Evolutionary conservation across 129 eudicot species (phyloP).

Genomic region (Rutidosis leptorrhynchoides): DNA sequence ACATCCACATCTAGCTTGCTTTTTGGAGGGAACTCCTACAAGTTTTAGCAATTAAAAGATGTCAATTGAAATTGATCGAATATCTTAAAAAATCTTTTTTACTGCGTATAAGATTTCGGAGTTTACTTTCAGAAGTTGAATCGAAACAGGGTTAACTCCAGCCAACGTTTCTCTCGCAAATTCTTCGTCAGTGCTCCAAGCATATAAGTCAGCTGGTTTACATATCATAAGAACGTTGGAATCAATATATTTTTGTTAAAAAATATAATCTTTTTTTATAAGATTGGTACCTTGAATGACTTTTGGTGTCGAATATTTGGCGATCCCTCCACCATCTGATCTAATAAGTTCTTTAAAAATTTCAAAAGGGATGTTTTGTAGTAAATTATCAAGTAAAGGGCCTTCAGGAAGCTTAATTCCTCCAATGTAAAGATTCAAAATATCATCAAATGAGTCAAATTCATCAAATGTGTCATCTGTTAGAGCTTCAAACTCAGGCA

Average conservation of each 20-base stretch:
- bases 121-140: slow-evolving; percentile 42
- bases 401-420: slow-evolving; percentile 36
- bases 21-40: slow-evolving; percentile 50
- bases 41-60: background rate
- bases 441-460: slow-evolving; percentile 41
- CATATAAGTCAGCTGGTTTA: slow-evolving; percentile 43
- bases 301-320: slow-evolving; percentile 37
- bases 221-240: background rate
- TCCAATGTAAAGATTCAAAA: slow-evolving; percentile 40
- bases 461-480: slow-evolving; percentile 30
- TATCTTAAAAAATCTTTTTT: too few relatives aligned
- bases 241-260: too few relatives aligned
- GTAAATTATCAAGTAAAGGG: slow-evolving; percentile 13
- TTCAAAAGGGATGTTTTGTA: slow-evolving; percentile 27
- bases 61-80: background rate
- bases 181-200: slow-evolving; percentile 62
- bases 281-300: slow-evolving; percentile 44
- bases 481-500: slow-evolving; percentile 37
- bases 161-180: slow-evolving; percentile 62
- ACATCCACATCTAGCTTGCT: slow-evolving; percentile 42
- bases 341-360: slow-evolving; percentile 38
- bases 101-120: too few relatives aligned
- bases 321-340: slow-evolving; percentile 35
- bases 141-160: slow-evolving; percentile 53
- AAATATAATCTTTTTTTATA: too few relatives aligned